A percentile compares a stretch with the other conserved stretches of the same genome.
Conservation (phyloP, 352 stramenopile genomes). For the Halophytophthora batemanensis region DNA sequence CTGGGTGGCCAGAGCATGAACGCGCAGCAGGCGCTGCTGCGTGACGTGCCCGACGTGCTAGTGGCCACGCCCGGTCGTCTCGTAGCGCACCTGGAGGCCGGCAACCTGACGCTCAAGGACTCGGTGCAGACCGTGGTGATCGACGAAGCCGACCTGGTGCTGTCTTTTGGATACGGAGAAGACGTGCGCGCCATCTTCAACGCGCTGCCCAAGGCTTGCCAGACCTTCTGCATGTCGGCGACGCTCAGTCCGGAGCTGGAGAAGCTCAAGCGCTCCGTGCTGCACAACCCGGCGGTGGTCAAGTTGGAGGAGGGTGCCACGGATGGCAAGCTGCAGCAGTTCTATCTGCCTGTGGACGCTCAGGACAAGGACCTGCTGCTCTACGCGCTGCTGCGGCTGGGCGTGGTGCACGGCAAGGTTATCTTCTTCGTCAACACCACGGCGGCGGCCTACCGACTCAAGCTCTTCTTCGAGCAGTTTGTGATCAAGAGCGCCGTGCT, state of each 20-base stretch:
- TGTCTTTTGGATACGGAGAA: conserved; percentile 95
- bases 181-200: conserved; percentile 94
- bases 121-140: conserved; percentile 97
- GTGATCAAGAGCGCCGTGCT: conserved; percentile 98
- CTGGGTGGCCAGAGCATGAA: conserved; percentile 90
- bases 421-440: conserved; percentile 99
- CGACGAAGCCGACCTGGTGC: conserved; percentile 98
- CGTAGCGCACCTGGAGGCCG: conserved; percentile 82
- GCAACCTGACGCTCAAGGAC: conserved; percentile 81
- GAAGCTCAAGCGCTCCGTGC: conserved; percentile 95
- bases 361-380: conserved; percentile 97
- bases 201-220: conserved; percentile 95
- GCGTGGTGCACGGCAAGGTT: conserved; percentile 95
- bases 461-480: conserved; percentile 99
- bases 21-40: conserved; percentile 82
- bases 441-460: conserved; percentile 93
- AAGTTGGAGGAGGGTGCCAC: conserved; percentile 94
- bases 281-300: conserved; percentile 96
- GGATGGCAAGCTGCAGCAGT: conserved; percentile 94
- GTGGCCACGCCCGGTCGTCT: conserved; percentile 94
- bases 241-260: conserved; percentile 96
- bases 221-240: conserved; percentile 98
- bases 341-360: conserved; percentile 89
- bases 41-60: conserved; percentile 90
- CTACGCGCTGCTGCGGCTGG: conserved; percentile 98